Evolutionary conservation across 345 rosid species (phyloP), one percentile per base, ranked within the genome.

Genomic region (Citrus inodora): DNA sequence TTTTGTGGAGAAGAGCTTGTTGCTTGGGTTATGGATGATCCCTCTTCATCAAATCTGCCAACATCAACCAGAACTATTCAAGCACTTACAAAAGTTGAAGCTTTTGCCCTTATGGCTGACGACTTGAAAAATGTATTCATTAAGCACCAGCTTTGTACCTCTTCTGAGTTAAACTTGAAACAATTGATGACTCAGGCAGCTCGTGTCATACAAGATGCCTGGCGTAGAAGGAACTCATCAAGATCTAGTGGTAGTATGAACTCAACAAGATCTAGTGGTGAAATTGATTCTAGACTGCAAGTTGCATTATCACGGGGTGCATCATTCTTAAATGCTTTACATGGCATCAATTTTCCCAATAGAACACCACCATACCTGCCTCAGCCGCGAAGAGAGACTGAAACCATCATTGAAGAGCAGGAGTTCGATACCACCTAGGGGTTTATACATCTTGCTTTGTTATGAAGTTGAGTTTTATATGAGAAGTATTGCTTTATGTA

Each of bases 1-100:
- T 58, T 73, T 6, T 73, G 66, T 13, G 76, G 76, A 22, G 76
- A 58, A 35, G 76, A 73, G 60, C 53, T 73, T 6, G 76, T 73
- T 24, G 33, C 66, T 11, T 71, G 81, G 76, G 73, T 17, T 27
- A 9, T 16, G 28, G 42, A 37, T 69, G 38, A 33, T 9, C 65
- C 8, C 7, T 33, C 37, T 10, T 22, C 62, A 21, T 51, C 59
- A 9, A 62, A 48, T 14, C 32, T 78, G 0, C 81, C 71, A 9
- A n/a, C 19, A 27, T 78, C 76, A 53, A 32, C 32, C 21, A 71
- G 11, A 71, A 53, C 68, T 62, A 71, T 78, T 10, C 63, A 46
- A 51, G 70, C 76, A 14, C 21, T 22, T n/a, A 64, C 70, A 3
- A 63, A 63, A 11, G 71, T 78, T 17, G 71, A 78, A 48, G 76